phyloP scores from a whole-genome alignment of 2,329 filamentous ascomycete species.

The Cryphonectria japonica region DNA sequence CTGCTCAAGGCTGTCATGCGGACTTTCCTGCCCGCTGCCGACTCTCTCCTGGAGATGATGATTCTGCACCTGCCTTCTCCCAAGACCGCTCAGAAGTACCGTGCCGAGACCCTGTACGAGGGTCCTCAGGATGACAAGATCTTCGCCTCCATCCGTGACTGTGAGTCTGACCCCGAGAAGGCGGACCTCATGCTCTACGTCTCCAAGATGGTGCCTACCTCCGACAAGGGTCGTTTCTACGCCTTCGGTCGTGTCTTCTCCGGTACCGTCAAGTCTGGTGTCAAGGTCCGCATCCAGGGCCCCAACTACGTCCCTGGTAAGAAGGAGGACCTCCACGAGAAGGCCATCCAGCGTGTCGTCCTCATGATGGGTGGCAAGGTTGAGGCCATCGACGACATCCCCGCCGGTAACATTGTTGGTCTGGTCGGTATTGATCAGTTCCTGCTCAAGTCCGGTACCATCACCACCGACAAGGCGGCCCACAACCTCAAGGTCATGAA shows the following conservation, averaged over 20 bases:
- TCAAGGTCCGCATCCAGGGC: conserved; percentile 99
- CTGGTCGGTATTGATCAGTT: conserved; percentile 99
- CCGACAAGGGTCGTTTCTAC: conserved; percentile 99
- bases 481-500: conserved; percentile 99
- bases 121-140: conserved; percentile 91
- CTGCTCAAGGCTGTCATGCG: conserved; percentile 98
- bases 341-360: conserved; percentile 99
- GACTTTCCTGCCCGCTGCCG: conserved; percentile 97
- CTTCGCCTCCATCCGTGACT: conserved; percentile 97
- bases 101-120: conserved; percentile 98
- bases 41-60: conserved; percentile 99
- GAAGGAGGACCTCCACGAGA: conserved; percentile 99
- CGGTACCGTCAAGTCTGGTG: conserved; percentile 94
- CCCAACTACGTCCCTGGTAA: conserved; percentile 98
- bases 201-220: conserved; percentile 99
- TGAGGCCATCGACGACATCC: conserved; percentile 98
- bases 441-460: conserved; percentile 99
- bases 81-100: conserved; percentile 94
- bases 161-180: conserved; percentile 75
- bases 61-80: conserved; percentile 98
- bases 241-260: conserved; percentile 99
- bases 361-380: conserved; percentile 99
- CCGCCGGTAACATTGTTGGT: conserved; percentile 99
- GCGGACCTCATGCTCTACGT: conserved; percentile 99
- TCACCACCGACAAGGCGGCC: conserved; percentile 94